Percentiles rank a stretch among this genome's conserved stretches.
phyloP scores from a whole-genome alignment of 805 yeast species.

The Saccharomycodes ludwigii region DNA sequence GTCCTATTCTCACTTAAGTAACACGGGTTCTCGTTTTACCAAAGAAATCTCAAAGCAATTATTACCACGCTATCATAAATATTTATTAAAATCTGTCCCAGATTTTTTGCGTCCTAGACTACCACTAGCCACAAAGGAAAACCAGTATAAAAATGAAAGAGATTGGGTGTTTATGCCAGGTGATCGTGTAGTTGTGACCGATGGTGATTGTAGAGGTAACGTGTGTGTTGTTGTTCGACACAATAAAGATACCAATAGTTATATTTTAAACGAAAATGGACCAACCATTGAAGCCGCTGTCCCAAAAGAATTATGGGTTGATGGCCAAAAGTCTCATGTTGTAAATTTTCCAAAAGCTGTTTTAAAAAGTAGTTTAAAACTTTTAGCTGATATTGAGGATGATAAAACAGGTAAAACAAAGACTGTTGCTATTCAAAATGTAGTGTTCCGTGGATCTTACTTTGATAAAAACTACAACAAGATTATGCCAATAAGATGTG shows the following conservation, averaged over 20 bases:
- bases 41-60: slow-evolving; percentile 22
- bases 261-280: slow-evolving; percentile 55
- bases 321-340: slow-evolving; percentile 60
- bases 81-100: slow-evolving; percentile 23
- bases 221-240: slow-evolving; percentile 55
- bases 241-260: slow-evolving; percentile 47
- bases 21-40: slow-evolving; percentile 26
- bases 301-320: slow-evolving; percentile 64
- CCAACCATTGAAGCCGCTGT: slow-evolving; percentile 50
- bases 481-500: slow-evolving; percentile 68
- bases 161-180: slow-evolving; percentile 60
- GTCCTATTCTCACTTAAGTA: slow-evolving; percentile 22
- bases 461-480: slow-evolving; percentile 64
- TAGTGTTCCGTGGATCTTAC: slow-evolving; percentile 55
- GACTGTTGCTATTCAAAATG: slow-evolving; percentile 68
- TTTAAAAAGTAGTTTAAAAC: slow-evolving; percentile 46
- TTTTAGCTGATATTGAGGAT: slow-evolving; percentile 67
- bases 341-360: slow-evolving; percentile 56
- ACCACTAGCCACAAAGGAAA: slow-evolving; percentile 21
- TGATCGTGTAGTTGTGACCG: slow-evolving; percentile 60
- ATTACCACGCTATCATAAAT: slow-evolving; percentile 19
- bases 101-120: slow-evolving; percentile 25
- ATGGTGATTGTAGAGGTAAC: slow-evolving; percentile 65
- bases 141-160: slow-evolving; percentile 28
- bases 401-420: slow-evolving; percentile 45